Evolutionary conservation across 176 grass and related monocot species (phyloP).

Genomic region (Rhynchospora tenuis): DNA sequence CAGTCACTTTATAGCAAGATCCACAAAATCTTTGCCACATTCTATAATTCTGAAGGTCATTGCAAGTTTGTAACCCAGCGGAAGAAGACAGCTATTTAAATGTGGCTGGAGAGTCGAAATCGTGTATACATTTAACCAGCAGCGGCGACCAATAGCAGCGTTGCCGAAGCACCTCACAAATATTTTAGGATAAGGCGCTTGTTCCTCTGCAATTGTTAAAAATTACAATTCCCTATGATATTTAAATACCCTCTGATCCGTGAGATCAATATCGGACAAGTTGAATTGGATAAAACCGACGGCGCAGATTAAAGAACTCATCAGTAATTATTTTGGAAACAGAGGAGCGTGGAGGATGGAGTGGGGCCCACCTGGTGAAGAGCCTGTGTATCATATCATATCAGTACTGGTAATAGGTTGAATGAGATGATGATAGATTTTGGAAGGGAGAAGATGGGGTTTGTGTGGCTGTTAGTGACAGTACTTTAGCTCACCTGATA

Average conservation of each 20-base stretch:
- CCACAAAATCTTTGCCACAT: slow-evolving; percentile 5
- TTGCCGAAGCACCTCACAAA: background rate
- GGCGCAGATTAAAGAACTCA: background rate
- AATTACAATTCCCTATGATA: background rate
- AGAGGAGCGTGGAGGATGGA: background rate
- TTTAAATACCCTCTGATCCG: background rate
- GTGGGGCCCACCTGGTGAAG: background rate
- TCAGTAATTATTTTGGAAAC: background rate
- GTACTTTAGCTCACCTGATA: background rate
- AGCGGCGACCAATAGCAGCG: slow-evolving; percentile 13
- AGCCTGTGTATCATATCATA: no score
- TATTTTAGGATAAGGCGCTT: background rate
- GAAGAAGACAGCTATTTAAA: background rate
- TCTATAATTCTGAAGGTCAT: background rate
- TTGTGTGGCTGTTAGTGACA: slow-evolving; percentile 1
- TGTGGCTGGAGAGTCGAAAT: background rate
- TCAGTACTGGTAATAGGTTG: background rate
- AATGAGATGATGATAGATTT: background rate
- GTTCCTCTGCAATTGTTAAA: background rate
- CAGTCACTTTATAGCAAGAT: background rate
- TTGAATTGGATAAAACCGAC: no score
- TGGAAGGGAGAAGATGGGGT: background rate
- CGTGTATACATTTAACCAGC: background rate
- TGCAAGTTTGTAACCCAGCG: background rate
- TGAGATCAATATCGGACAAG: background rate